Evolutionary conservation across 2,329 filamentous ascomycete species (phyloP).

Genomic region (Verticillium isaacii): DNA sequence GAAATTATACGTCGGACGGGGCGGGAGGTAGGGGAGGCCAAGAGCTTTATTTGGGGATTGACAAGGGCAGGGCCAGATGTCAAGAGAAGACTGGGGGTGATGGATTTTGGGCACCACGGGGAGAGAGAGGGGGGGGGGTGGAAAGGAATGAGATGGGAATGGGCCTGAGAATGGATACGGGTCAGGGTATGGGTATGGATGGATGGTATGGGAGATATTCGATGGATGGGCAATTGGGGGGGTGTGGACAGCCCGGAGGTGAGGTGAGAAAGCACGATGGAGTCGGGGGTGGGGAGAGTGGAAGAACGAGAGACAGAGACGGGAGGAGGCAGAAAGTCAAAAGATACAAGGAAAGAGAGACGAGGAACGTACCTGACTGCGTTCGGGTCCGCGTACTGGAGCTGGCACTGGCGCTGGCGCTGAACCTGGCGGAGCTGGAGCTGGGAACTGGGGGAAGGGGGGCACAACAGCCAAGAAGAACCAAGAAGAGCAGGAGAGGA

Average conservation of each 20-base stretch:
- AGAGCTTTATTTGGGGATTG: background rate
- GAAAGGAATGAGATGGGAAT: constrained; percentile 2
- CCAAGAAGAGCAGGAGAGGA: background rate
- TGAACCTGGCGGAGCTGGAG: background rate
- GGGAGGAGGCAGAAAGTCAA: constrained; percentile 1
- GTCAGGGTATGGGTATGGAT: background rate
- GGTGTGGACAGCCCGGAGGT: background rate
- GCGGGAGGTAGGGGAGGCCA: background rate
- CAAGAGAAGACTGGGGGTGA: background rate
- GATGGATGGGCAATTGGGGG: constrained; percentile 1
- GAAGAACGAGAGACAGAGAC: background rate
- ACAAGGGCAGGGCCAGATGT: background rate
- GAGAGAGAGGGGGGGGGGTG: background rate
- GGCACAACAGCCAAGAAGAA: background rate
- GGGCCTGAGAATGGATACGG: background rate
- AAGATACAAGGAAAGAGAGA: background rate
- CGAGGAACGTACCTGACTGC: background rate
- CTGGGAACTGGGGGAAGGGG: background rate
- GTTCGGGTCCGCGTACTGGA: background rate
- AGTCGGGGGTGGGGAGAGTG: background rate
- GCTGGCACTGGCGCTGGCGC: background rate
- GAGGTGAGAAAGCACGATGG: background rate
- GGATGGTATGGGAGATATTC: background rate
- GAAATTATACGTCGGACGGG: background rate
- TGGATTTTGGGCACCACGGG: background rate